phyloP scores from a whole-genome alignment of 176 grass and related monocot species.

The Oryza glumipatula region DNA sequence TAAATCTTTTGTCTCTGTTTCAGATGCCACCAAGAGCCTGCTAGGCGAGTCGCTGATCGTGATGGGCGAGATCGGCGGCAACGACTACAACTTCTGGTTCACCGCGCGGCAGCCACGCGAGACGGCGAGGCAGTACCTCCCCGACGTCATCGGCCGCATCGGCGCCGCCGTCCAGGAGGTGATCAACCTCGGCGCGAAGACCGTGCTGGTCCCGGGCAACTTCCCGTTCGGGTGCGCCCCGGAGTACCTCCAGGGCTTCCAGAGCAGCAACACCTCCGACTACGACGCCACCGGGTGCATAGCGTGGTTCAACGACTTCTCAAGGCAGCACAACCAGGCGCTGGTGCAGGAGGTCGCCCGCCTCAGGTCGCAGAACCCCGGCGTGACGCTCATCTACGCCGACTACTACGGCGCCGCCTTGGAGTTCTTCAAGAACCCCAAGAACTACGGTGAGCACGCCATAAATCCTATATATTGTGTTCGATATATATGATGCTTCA shows the following conservation, averaged over 20 bases:
- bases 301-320: constrained; percentile 54
- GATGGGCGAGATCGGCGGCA: constrained; percentile 69
- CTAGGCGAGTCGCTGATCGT: constrained; percentile 43
- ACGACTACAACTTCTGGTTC: constrained; percentile 65
- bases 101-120: neutral
- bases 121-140: neutral
- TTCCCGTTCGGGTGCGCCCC: constrained; percentile 56
- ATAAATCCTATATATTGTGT: neutral
- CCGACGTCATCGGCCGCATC: constrained; percentile 38
- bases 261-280: constrained; percentile 23
- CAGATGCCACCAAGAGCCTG: constrained; percentile 25
- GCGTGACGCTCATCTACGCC: constrained; percentile 55
- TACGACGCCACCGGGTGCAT: constrained; percentile 55
- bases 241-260: constrained; percentile 11
- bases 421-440: constrained; percentile 28
- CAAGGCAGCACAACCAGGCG: constrained; percentile 43
- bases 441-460: constrained; percentile 24
- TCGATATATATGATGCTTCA: too few species aligned
- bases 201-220: constrained; percentile 51
- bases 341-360: constrained; percentile 16
- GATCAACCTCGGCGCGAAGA: constrained; percentile 42
- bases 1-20: neutral
- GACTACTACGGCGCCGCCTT: constrained; percentile 55
- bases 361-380: constrained; percentile 30
- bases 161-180: constrained; percentile 33